Evolutionary conservation across 2,329 filamentous ascomycete species (phyloP).

Genomic region (Phyllosticta paracitricarpa): DNA sequence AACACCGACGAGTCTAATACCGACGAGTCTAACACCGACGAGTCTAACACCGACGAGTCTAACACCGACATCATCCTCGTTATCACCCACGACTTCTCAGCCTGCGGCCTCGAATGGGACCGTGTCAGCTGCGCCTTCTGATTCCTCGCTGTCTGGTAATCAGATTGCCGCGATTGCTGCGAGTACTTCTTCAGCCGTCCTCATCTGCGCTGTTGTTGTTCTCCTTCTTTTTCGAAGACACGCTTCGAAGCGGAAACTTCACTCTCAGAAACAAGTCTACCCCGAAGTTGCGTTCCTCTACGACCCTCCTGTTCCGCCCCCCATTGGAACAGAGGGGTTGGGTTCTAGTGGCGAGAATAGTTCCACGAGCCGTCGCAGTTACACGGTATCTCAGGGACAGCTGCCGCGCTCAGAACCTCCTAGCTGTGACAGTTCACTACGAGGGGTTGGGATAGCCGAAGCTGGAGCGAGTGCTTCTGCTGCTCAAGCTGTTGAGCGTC

Average conservation of each 20-base stretch:
- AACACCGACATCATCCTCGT: not conserved
- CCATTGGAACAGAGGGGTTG: not conserved
- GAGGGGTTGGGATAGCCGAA: not conserved
- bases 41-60: conserved; percentile 6
- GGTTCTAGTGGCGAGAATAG: not conserved
- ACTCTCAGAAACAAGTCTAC: conserved; percentile 19
- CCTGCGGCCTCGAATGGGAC: not conserved
- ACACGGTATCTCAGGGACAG: not conserved
- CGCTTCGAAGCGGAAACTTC: conserved; percentile 13
- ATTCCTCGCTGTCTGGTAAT: conserved; percentile 15
- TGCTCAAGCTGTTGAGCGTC: not conserved
- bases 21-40: not conserved
- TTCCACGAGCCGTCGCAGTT: not conserved
- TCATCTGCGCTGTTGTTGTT: conserved; percentile 24
- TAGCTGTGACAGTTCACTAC: not conserved
- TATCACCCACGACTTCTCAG: not conserved
- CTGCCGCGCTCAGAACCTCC: not conserved
- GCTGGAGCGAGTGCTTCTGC: not conserved
- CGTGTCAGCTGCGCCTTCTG: conserved; percentile 3
- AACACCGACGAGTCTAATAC: conserved; percentile 1
- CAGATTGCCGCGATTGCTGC: conserved; percentile 28
- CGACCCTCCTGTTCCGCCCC: conserved; percentile 16
- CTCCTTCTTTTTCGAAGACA: conserved; percentile 23
- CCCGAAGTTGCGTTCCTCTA: conserved; percentile 26
- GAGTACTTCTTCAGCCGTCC: conserved; percentile 22